phyloP scores from a whole-genome alignment of 1,139 yeast species.

The Candida mesenterica region DNA sequence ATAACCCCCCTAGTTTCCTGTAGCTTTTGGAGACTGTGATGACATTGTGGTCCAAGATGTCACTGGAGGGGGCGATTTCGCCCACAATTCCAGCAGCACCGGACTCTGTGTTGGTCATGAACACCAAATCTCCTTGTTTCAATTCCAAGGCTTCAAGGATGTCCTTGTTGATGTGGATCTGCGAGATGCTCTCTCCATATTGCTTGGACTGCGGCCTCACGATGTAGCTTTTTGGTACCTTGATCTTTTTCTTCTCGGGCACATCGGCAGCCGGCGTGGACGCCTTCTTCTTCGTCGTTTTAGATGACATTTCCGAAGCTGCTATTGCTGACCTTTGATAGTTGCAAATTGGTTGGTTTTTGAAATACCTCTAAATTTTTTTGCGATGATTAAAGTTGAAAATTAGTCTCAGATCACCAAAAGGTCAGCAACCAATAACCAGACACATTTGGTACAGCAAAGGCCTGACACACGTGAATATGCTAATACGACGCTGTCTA shows the following conservation, averaged over 20 bases:
- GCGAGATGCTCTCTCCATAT: constrained; percentile 20
- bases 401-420: too few species aligned
- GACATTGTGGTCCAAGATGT: constrained; percentile 47
- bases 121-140: constrained; percentile 52
- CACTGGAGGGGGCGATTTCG: constrained; percentile 39
- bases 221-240: constrained; percentile 50
- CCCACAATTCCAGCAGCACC: constrained; percentile 47
- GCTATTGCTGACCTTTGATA: neutral
- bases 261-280: constrained; percentile 19
- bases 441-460: too few species aligned
- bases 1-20: constrained; percentile 54
- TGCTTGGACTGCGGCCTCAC: constrained; percentile 49
- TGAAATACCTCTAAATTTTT: constrained; percentile 1
- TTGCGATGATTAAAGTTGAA: constrained; percentile 4
- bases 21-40: constrained; percentile 49
- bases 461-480: too few species aligned
- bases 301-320: constrained; percentile 29
- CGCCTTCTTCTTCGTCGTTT: constrained; percentile 27
- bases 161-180: constrained; percentile 50
- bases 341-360: constrained; percentile 13
- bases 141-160: constrained; percentile 55
- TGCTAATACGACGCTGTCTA: constrained; percentile 4
- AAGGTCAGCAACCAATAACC: too few species aligned
- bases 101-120: constrained; percentile 46
- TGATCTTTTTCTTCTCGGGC: constrained; percentile 37